These are phyloP conservation scores for Aureobasidium sp. DNA, from an alignment of 2,329 filamentous ascomycete genomes.

Conservation along the genomic window DNA sequence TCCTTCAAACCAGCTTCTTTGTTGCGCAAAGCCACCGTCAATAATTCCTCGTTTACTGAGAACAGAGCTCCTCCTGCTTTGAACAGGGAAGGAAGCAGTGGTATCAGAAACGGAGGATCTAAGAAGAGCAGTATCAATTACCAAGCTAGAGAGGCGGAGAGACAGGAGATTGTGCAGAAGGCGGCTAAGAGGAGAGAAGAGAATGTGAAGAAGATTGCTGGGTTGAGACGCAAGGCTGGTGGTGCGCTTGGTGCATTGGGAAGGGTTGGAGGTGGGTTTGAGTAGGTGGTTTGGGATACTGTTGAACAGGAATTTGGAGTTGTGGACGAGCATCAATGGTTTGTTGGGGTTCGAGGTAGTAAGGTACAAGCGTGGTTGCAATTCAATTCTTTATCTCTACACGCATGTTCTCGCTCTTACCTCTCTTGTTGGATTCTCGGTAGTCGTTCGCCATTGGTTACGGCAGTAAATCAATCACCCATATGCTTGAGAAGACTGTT, in stretches of 20 bases:
- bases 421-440: too few species aligned
- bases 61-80: slow-evolving; percentile 8
- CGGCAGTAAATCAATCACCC: too few species aligned
- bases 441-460: too few species aligned
- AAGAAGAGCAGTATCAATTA: slow-evolving; percentile 54
- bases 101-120: slow-evolving; percentile 40
- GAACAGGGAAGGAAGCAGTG: slow-evolving; percentile 19
- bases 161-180: slow-evolving; percentile 41
- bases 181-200: slow-evolving; percentile 44
- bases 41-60: slow-evolving; percentile 13
- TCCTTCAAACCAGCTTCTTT: slow-evolving; percentile 62
- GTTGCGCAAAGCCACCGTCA: slow-evolving; percentile 63
- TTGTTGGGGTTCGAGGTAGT: too few species aligned
- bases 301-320: not conserved
- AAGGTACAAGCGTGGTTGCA: too few species aligned
- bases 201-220: slow-evolving; percentile 37
- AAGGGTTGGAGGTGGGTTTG: not conserved
- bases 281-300: not conserved
- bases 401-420: too few species aligned
- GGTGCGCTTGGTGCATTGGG: slow-evolving; percentile 34
- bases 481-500: too few species aligned
- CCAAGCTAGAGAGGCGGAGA: slow-evolving; percentile 50
- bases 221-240: slow-evolving; percentile 30
- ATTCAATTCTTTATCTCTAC: too few species aligned
- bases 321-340: too few species aligned